Evolutionary conservation across 2,329 filamentous ascomycete species (phyloP).

Genomic region (Niveomyces coronatus): DNA sequence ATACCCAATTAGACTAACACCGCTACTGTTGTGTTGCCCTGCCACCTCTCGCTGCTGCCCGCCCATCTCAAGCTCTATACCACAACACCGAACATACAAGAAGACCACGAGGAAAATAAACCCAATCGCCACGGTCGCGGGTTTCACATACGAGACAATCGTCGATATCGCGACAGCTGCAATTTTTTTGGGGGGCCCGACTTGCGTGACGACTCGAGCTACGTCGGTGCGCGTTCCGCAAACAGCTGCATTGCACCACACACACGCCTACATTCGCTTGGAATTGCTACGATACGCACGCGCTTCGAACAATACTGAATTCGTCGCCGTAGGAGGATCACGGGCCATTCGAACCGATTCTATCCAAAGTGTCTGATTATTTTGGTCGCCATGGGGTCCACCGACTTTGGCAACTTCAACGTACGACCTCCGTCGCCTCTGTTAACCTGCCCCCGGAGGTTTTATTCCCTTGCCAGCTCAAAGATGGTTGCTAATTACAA

Average conservation of each 20-base stretch:
- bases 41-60: no score
- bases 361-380: constrained; percentile 10
- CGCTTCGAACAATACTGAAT: background rate
- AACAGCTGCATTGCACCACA: constrained; percentile 2
- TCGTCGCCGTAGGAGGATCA: background rate
- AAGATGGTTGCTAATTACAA: constrained; percentile 6
- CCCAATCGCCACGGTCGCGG: no score
- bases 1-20: no score
- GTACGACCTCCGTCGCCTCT: constrained; percentile 25
- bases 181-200: no score
- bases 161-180: no score
- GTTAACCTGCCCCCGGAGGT: no score
- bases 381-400: constrained; percentile 44
- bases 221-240: constrained; percentile 2
- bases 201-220: background rate
- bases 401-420: constrained; percentile 51
- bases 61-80: no score
- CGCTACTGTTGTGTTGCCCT: constrained; percentile 4
- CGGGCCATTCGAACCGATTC: background rate
- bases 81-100: no score
- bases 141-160: no score
- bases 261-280: constrained; percentile 6
- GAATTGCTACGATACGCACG: constrained; percentile 2
- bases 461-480: constrained; percentile 14
- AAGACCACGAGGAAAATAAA: no score